Base-by-base conservation (phyloP, 129 eudicot species). In the Pulicaria dysenterica region DNA sequence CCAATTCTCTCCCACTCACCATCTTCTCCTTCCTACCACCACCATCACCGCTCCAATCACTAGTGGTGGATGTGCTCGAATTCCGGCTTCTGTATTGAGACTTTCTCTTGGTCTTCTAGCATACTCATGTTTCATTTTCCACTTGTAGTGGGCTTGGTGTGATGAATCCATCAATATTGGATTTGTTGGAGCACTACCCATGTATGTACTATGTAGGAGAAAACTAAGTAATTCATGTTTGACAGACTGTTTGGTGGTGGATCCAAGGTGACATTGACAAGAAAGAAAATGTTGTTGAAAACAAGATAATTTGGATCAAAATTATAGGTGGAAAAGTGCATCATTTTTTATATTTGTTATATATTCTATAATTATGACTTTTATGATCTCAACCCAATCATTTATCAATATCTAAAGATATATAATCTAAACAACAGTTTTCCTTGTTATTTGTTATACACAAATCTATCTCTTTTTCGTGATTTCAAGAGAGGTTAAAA, bases 181-280 rank as follows among this genome's bases (percentile, higher is more conserved):
- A 73, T 76, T 83, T 13, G 82, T 80, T 59, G 80, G 78, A 65
- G 77, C 86, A 75, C 91, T 79, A 10, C 96, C 96, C 96, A 89
- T n/a, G n/a, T n/a, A n/a, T n/a, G n/a, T n/a, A n/a, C n/a, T 24
- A 24, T 89, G 49, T 39, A 34, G 64, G 73, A 11, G 36, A 54
- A 67, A 64, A 65, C 83, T 70, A 74, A 72, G 80, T 58, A 44
- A 47, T 4, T 69, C 67, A 69, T 75, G 81, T 73, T 46, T 73
- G 75, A 58, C 79, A 69, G 76, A 39, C 37, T 70, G 63, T 58
- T 39, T 65, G 66, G 34, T 48, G 58, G 73, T 67, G 70, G 60
- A 41, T 63, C 41, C 58, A 78, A 12, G 73, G 65, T 73, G 83
- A 74, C 86, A 83, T 74, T 47, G 81, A 48, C 78, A 53, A 72